phyloP scores from a whole-genome alignment of 2,329 filamentous ascomycete species.

The Ophiostoma angusticollis region DNA sequence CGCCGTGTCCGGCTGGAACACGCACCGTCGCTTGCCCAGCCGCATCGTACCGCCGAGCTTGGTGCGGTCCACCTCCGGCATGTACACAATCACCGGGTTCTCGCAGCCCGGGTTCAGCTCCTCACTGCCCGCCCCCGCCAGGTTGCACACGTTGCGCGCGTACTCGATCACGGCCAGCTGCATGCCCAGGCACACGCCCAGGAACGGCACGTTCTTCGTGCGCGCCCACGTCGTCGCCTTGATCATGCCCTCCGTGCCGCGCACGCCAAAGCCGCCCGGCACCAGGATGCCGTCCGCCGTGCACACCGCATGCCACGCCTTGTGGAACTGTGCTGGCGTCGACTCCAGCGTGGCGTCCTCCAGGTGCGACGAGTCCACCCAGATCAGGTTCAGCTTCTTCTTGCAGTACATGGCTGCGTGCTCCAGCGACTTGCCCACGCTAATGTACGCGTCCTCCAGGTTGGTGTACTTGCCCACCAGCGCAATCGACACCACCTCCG shows the following conservation, averaged over 20 bases:
- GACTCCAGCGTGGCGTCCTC: constrained; percentile 49
- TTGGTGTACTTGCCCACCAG: constrained; percentile 87
- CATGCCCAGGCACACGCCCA: constrained; percentile 87
- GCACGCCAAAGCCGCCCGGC: constrained; percentile 65
- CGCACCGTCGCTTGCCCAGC: constrained; percentile 54
- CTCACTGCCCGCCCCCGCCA: constrained; percentile 42
- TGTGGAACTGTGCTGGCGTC: constrained; percentile 64
- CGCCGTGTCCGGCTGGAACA: constrained; percentile 56
- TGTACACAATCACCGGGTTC: constrained; percentile 69
- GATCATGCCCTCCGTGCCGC: constrained; percentile 87
- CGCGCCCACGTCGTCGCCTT: constrained; percentile 76
- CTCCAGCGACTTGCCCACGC: constrained; percentile 69
- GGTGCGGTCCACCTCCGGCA: constrained; percentile 59
- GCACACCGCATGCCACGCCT: constrained; percentile 71
- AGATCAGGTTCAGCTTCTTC: constrained; percentile 66
- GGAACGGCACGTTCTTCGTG: constrained; percentile 64
- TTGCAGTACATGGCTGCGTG: constrained; percentile 81
- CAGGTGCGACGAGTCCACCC: constrained; percentile 75
- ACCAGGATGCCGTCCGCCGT: constrained; percentile 55
- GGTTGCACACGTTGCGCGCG: constrained; percentile 60
- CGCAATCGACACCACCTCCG: constrained; percentile 64
- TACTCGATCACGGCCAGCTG: constrained; percentile 87
- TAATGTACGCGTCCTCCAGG: constrained; percentile 72
- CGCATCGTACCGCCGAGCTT: constrained; percentile 71
- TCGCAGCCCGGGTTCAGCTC: constrained; percentile 44